These are phyloP conservation scores for Terana coerulea DNA, from an alignment of 768 basidiomycete genomes.

Conservation along the genomic window DNA sequence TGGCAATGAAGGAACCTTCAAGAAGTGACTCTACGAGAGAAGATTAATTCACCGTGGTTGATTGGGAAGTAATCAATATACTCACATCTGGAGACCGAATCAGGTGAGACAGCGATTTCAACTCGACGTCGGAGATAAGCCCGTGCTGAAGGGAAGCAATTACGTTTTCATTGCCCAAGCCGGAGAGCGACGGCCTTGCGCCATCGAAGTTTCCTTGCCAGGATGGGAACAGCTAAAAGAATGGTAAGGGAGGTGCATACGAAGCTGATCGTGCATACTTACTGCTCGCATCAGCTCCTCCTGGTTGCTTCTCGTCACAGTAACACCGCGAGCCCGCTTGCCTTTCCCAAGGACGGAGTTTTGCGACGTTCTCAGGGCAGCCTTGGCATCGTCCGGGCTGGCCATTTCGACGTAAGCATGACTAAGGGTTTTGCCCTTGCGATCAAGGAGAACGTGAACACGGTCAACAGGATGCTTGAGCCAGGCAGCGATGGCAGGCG, in stretches of 20 bases:
- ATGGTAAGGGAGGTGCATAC: neutral
- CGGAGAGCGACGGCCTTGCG: constrained; percentile 61
- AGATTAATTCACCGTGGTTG: no score
- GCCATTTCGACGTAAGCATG: constrained; percentile 80
- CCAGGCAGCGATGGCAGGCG: constrained; percentile 65
- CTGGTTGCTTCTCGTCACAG: constrained; percentile 75
- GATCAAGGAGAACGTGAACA: constrained; percentile 77
- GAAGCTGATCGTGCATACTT: constrained; percentile 22
- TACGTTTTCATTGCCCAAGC: constrained; percentile 54
- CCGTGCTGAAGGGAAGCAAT: constrained; percentile 61
- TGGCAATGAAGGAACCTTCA: constrained; percentile 80
- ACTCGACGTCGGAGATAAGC: constrained; percentile 62
- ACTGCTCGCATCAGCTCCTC: constrained; percentile 82
- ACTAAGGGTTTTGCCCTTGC: constrained; percentile 78
- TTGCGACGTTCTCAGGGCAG: constrained; percentile 56
- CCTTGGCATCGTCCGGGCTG: constrained; percentile 56
- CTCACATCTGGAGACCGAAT: constrained; percentile 76
- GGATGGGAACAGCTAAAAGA: constrained; percentile 63
- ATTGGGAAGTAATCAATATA: constrained; percentile 8
- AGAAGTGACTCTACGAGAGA: constrained; percentile 68
- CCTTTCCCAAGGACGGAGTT: constrained; percentile 73
- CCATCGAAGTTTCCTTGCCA: constrained; percentile 79
- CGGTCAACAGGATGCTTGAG: constrained; percentile 64
- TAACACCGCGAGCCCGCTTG: constrained; percentile 77
- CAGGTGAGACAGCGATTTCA: constrained; percentile 62